Conservation (phyloP, 2,329 filamentous ascomycete species). For the Alternaria metachromatica region DNA sequence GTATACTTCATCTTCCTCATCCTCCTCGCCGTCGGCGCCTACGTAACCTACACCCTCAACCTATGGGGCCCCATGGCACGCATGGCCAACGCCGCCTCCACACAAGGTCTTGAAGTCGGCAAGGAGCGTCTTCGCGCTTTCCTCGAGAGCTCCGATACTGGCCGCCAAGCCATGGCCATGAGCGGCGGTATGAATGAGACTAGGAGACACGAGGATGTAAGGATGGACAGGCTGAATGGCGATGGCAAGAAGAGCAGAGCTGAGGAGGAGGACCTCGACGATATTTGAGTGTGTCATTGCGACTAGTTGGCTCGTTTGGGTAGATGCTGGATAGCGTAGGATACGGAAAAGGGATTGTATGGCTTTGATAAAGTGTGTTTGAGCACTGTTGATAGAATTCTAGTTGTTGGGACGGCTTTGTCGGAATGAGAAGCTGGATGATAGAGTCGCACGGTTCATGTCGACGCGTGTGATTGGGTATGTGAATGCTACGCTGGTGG, state of each 20-base stretch:
- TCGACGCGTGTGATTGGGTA: background rate
- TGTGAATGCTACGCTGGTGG: background rate
- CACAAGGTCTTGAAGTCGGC: slow-evolving; percentile 87
- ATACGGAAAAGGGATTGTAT: background rate
- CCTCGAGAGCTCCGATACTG: slow-evolving; percentile 84
- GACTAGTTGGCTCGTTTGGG: background rate
- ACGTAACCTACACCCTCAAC: slow-evolving; percentile 91
- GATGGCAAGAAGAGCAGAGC: slow-evolving; percentile 52
- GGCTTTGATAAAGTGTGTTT: background rate
- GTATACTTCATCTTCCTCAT: slow-evolving; percentile 90
- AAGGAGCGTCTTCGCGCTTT: slow-evolving; percentile 92
- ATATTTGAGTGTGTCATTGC: slow-evolving; percentile 35
- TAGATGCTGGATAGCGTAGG: background rate
- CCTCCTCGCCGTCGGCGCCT: slow-evolving; percentile 75
- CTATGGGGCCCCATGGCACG: slow-evolving; percentile 95
- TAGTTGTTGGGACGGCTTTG: slow-evolving; percentile 1
- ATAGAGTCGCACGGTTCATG: background rate
- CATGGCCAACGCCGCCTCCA: slow-evolving; percentile 87
- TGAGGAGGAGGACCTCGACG: slow-evolving; percentile 43
- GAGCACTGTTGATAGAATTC: slow-evolving; percentile 4
- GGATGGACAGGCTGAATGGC: slow-evolving; percentile 50
- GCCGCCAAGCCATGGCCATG: slow-evolving; percentile 83
- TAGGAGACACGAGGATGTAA: slow-evolving; percentile 31
- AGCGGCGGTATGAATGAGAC: slow-evolving; percentile 20
- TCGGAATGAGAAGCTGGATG: background rate